Conservation (phyloP, 1,139 yeast genomes). For the Taiozyma sp. region DNA sequence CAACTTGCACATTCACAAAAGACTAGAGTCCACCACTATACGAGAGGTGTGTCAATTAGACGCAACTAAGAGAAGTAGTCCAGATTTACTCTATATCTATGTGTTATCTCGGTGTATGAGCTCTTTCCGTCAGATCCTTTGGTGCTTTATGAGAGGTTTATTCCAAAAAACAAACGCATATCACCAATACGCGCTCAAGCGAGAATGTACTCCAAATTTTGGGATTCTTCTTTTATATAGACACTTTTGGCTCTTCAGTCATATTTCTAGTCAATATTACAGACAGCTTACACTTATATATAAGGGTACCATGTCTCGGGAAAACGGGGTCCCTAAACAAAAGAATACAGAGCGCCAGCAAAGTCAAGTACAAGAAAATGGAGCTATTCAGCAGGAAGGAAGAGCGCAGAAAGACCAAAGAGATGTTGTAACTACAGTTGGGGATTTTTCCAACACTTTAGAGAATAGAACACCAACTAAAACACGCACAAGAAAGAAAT, state of each 20-base stretch:
- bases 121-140: neutral
- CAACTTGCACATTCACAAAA: no score
- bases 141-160: neutral
- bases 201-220: neutral
- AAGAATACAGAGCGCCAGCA: neutral
- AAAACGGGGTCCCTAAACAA: neutral
- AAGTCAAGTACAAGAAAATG: neutral
- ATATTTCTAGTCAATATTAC: neutral
- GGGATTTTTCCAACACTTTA: neutral
- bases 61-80: no score
- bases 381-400: neutral
- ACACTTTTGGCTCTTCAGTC: neutral
- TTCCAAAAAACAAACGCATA: neutral
- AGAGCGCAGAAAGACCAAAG: neutral
- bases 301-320: neutral
- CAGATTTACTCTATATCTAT: no score
- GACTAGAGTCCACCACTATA: no score
- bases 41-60: no score
- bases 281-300: neutral
- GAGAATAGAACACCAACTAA: neutral
- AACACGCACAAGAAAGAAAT: neutral
- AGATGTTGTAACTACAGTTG: neutral
- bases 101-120: no score
- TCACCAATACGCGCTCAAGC: neutral
- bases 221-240: neutral